Conservation (phyloP, 176 grass and related monocot species). For the Eleusine indica region DNA sequence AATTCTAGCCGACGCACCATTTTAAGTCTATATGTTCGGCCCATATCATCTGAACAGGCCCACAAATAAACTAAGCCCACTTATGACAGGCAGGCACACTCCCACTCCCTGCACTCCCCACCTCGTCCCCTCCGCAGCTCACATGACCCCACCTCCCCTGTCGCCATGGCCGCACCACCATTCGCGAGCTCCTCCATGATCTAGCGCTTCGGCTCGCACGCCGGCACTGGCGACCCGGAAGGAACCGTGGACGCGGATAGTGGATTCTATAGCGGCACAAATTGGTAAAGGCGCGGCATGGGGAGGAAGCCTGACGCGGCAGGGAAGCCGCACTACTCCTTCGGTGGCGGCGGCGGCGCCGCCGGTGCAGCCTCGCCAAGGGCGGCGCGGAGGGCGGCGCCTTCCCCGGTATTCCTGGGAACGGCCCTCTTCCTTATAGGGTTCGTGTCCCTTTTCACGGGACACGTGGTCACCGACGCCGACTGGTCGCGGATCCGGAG, state of each 20-base stretch:
- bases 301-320: slow-evolving; percentile 52
- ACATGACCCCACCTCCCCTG: slow-evolving; percentile 4
- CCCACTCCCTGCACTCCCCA: background rate
- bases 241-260: background rate
- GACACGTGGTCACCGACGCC: slow-evolving; percentile 78
- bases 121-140: background rate
- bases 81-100: background rate
- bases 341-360: slow-evolving; percentile 1
- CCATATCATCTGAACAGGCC: background rate
- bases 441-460: slow-evolving; percentile 78
- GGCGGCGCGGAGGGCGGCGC: slow-evolving; percentile 40
- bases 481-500: slow-evolving; percentile 78
- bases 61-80: background rate
- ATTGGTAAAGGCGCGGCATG: slow-evolving; percentile 19
- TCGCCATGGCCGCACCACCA: slow-evolving; percentile 32
- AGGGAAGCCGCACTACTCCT: slow-evolving; percentile 25
- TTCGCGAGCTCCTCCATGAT: slow-evolving; percentile 34
- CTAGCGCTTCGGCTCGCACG: slow-evolving; percentile 25
- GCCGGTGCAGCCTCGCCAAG: slow-evolving; percentile 33
- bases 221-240: background rate
- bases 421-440: slow-evolving; percentile 66
- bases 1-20: background rate
- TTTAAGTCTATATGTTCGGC: background rate
- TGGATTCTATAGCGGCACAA: background rate
- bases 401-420: slow-evolving; percentile 58